Evolutionary conservation across 768 basidiomycete genomes (phyloP), one percentile per base, ranked within the genome.

Genomic region (Lactarius akahatsu): DNA sequence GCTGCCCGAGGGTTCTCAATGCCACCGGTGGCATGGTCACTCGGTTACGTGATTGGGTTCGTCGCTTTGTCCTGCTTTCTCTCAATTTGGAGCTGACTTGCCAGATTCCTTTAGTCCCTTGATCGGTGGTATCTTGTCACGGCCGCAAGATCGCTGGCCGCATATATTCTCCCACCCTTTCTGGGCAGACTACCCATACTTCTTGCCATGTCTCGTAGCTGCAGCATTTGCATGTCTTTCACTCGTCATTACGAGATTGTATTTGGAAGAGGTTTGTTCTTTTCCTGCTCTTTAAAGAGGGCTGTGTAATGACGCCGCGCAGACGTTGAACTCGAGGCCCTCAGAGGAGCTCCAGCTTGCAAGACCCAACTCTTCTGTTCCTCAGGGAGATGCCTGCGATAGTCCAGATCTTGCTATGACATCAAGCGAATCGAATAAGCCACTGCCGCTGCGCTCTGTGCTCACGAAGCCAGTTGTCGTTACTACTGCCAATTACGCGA

Each of bases 401-500:
- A 28, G 15, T 40, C n/a, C 15, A 2, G 59, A 34, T 61, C 20
- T n/a, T 26, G n/a, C n/a, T 18, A 45, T 9, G 10, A 45, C 13
- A 26, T 16, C 34, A 8, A 32, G 32, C 6, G 40, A 64, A 28
- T 28, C 26, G 26, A 28, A 36, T 36, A 26, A 38, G 32, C 73
- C 74, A 0, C 10, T 70, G 11, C 55, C 76, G 1, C 78, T 87
- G 62, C 76, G 76, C 10, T 68, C 71, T 47, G 47, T 23, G 4
- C 47, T 47, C 6, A 47, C 47, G n/a, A 47, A 4, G 47, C 47
- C 47, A 47, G 77, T 85, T 54, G 64, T 80, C 54, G 71, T 83
- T 47, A 75, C 81, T 30, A 72, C 81, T 30, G 64, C 71, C 62
- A 84, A 81, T 69, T 83, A 82, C 69, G 76, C 73, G 47, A 69